Evolutionary conservation across 1,284 basidiomycete species (phyloP).

Genomic region (Irpex sp.): DNA sequence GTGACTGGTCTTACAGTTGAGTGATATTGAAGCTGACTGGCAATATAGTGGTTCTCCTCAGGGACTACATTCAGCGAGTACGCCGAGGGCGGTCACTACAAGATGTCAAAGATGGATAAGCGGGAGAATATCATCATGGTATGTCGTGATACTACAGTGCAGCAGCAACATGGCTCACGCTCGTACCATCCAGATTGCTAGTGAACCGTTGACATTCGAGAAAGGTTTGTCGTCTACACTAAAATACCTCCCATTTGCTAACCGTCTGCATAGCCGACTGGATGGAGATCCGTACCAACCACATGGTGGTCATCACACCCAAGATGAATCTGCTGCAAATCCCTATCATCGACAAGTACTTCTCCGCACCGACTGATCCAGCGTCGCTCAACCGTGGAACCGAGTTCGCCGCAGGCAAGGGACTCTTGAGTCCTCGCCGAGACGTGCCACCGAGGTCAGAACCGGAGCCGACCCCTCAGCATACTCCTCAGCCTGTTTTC

Average conservation of each 20-base stretch:
- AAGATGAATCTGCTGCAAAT: slow-evolving; percentile 94
- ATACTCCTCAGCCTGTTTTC: slow-evolving; percentile 7
- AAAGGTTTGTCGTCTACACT: slow-evolving; percentile 49
- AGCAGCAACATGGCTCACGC: neutral
- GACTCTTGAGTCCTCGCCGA: slow-evolving; percentile 50
- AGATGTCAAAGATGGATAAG: slow-evolving; percentile 95
- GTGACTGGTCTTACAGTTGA: slow-evolving; percentile 13
- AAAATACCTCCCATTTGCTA: neutral
- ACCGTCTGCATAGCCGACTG: slow-evolving; percentile 60
- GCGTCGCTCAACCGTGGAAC: slow-evolving; percentile 55
- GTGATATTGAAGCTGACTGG: neutral
- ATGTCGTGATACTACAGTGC: slow-evolving; percentile 10
- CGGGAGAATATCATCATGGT: slow-evolving; percentile 92
- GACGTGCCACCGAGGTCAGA: slow-evolving; percentile 11
- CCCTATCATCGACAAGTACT: slow-evolving; percentile 90
- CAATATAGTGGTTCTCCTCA: slow-evolving; percentile 83
- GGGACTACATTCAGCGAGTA: slow-evolving; percentile 94
- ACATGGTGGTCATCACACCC: slow-evolving; percentile 85
- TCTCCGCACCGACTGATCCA: slow-evolving; percentile 74
- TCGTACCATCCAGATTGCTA: slow-evolving; percentile 55
- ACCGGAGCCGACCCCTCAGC: slow-evolving; percentile 1
- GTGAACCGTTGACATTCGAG: slow-evolving; percentile 92
- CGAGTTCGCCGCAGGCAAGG: slow-evolving; percentile 72
- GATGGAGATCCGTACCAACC: slow-evolving; percentile 93
- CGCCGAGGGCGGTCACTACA: slow-evolving; percentile 81